Evolutionary conservation across 345 rosid species (phyloP), one percentile per base, ranked within the genome.

Genomic region (Moricandia moricandioides): DNA sequence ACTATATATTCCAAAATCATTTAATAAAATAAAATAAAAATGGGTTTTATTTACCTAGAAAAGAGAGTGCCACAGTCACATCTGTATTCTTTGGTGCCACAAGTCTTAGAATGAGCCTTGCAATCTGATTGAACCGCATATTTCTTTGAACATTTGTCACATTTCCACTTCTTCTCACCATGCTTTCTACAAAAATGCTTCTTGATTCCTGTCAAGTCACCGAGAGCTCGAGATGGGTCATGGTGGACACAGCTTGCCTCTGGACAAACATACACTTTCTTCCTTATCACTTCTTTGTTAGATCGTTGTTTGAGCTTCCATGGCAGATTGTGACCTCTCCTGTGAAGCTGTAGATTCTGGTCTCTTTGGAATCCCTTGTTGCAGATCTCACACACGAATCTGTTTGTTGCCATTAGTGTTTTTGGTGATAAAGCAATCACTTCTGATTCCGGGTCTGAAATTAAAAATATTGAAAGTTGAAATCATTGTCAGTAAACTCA

Each of bases 111-210:
- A 71, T 93, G 98, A 82, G 98, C 98, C 75, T 89, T 91, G 89
- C 98, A 93, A 75, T 93, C 98, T 2, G 98, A 93, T 79, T 89
- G 97, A 84, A 93, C 97, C 18, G 98, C 98, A 67, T 93, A 93
- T 69, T 87, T 85, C 86, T 93, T 93, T 5, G 91, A 84, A 78
- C 98, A 93, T 69, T 89, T 93, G 51, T 88, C 96, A 62, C 98
- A 93, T 84, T 93, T 91, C 98, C 98, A 93, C 74, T 93, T 93
- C 83, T 86, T 93, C 79, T 91, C 98, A 0, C 98, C 96, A 73
- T 93, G 98, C 80, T 93, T 93, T 79, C 97, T 83, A 70, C 92
- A 87, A 67, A 66, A 93, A 82, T 93, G 98, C 77, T 93, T 93
- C 86, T 93, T 93, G 83, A 93, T 89, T 8, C 98, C 98, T 8